Percentiles rank a stretch among this genome's conserved stretches.
These are phyloP conservation scores for Phialophora tarda DNA, from an alignment of 2,329 filamentous ascomycete species.

Conservation along the genomic window DNA sequence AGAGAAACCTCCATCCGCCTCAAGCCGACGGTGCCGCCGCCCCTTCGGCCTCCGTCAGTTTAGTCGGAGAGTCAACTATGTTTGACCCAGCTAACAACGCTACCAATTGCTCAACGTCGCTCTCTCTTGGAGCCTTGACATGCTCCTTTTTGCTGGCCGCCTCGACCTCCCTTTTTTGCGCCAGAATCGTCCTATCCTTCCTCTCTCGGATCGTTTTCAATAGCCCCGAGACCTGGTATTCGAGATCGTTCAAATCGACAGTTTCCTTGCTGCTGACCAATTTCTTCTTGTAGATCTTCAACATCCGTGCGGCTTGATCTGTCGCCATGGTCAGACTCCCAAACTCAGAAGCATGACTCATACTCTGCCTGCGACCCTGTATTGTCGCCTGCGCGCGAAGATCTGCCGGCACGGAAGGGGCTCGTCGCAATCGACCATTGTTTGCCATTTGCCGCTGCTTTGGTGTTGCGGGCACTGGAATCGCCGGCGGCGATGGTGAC, in stretches of 20 bases:
- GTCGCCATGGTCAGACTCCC: slow-evolving; percentile 59
- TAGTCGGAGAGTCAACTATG: slow-evolving; percentile 24
- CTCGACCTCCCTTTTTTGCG: neutral
- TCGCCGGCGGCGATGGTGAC: slow-evolving; percentile 37
- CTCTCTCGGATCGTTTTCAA: slow-evolving; percentile 51
- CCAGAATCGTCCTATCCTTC: slow-evolving; percentile 14
- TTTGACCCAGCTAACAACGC: slow-evolving; percentile 29
- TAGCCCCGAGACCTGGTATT: slow-evolving; percentile 61
- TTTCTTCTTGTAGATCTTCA: slow-evolving; percentile 65
- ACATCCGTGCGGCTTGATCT: slow-evolving; percentile 62
- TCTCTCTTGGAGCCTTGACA: slow-evolving; percentile 27
- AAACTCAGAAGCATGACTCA: slow-evolving; percentile 47
- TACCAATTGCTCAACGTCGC: slow-evolving; percentile 31
- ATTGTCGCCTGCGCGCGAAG: slow-evolving; percentile 53
- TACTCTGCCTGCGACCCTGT: slow-evolving; percentile 42
- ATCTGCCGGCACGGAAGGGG: slow-evolving; percentile 52
- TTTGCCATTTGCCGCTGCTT: slow-evolving; percentile 43
- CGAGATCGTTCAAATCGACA: slow-evolving; percentile 60
- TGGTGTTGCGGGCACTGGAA: slow-evolving; percentile 36
- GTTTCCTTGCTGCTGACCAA: slow-evolving; percentile 50
- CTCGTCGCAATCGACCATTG: slow-evolving; percentile 48
- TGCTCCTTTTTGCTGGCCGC: slow-evolving; percentile 5
- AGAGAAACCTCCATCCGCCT: neutral
- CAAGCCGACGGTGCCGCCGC: neutral
- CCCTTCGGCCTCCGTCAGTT: neutral